phyloP scores from a whole-genome alignment of 1,284 basidiomycete species.

The Rhodotorula glutinis region DNA sequence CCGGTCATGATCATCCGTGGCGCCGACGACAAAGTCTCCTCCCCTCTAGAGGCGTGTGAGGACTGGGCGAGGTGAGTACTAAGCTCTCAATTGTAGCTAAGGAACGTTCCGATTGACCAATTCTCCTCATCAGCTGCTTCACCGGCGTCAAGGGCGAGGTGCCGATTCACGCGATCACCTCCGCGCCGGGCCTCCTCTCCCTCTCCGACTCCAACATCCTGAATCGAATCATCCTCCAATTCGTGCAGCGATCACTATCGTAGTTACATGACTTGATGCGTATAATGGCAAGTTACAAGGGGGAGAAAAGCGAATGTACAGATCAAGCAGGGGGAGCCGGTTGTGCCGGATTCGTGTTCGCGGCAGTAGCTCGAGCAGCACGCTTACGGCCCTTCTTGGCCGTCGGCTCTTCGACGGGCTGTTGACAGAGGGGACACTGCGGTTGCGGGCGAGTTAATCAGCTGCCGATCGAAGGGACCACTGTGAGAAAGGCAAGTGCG shows the following conservation, averaged over 20 bases:
- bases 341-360: not conserved
- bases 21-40: conserved; percentile 19
- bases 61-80: conserved; percentile 17
- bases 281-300: not conserved
- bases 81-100: not conserved
- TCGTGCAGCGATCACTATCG: not conserved
- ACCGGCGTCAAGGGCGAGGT: conserved; percentile 6
- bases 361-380: not conserved
- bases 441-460: not conserved
- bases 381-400: not conserved
- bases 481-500: not conserved
- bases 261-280: not conserved
- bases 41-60: conserved; percentile 14
- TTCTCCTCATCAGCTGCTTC: conserved; percentile 7
- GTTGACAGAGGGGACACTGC: conserved; percentile 34
- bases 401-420: conserved; percentile 19
- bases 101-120: not conserved
- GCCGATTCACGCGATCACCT: conserved; percentile 3
- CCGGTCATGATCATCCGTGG: conserved; percentile 22
- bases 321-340: not conserved
- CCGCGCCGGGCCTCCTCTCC: conserved; percentile 20
- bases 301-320: not conserved
- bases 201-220: conserved; percentile 24
- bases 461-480: too few relatives aligned
- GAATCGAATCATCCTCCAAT: conserved; percentile 21